Evolutionary conservation across 2,329 filamentous ascomycete genomes (phyloP), one percentile per base, ranked within the genome.

Genomic region (Trichoderma brevicompactum): DNA sequence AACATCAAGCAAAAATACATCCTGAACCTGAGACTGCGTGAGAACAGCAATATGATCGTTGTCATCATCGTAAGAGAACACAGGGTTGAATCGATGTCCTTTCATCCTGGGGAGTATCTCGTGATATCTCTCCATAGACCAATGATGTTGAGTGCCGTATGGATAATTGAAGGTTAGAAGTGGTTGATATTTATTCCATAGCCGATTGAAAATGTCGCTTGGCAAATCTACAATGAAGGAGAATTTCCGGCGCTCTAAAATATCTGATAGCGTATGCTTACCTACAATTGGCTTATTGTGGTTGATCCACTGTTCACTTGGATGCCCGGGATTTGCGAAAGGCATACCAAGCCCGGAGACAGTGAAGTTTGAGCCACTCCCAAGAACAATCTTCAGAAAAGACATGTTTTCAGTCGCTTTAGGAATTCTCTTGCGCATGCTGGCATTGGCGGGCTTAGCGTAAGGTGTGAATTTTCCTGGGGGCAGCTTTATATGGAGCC

Each of bases 11-110:
- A 68, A 70, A 41, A 49, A 1, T 2, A 50, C 1, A 32, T 70
- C 69, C 12, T 70, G 69, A 13, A 66, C 4, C 2, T 55, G 10
- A 10, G 67, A 53, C 46, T 68, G 67, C 1, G 40, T 59, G 5
- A 66, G 13, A 2, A 48, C 62, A 5, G 60, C 52, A 5, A 68
- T 8, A n/a, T 68, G 68, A 1, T 61, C 49, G 19, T 59, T 7
- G 43, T 68, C 46, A 0, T 53, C 34, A 2, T 44, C 44, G 2
- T 65, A 66, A 15, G 4, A 6, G 38, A 38, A 56, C 15, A 7
- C 10, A 15, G 13, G 2, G 5, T 5, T 12, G 13, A 56, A 56
- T 12, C 9, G 4, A 15, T n/a, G 23, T 7, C 54, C 54, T 13
- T 56, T 56, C n/a, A n/a, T 36, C 17, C 8, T 15, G 6, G 17